phyloP scores from a whole-genome alignment of 2,329 filamentous ascomycete species.

The Alternaria arbusti region DNA sequence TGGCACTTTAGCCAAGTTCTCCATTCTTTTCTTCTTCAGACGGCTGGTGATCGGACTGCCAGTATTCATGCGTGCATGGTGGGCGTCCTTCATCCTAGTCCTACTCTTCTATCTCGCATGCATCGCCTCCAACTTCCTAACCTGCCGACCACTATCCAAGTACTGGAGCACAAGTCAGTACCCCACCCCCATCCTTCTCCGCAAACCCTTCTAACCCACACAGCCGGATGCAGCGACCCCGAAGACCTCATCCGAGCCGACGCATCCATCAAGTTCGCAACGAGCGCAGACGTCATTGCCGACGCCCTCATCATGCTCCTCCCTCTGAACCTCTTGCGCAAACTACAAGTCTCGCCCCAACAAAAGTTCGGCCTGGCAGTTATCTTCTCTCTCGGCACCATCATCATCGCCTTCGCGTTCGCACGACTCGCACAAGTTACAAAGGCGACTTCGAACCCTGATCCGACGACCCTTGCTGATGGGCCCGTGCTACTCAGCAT shows the following conservation, averaged over 20 bases:
- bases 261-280: neutral
- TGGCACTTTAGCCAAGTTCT: neutral
- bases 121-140: conserved; percentile 9
- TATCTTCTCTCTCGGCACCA: neutral
- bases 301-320: neutral
- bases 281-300: neutral
- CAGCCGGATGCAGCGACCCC: neutral
- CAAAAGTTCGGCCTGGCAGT: neutral
- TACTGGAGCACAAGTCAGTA: neutral
- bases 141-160: conserved; percentile 1
- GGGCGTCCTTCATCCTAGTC: neutral
- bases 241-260: neutral
- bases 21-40: neutral
- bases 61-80: neutral
- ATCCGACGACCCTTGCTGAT: neutral
- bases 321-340: neutral
- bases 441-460: neutral
- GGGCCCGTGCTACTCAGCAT: neutral
- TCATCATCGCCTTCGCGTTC: neutral
- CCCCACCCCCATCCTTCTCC: neutral
- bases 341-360: neutral
- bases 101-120: conserved; percentile 8
- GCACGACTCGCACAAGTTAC: neutral
- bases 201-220: neutral
- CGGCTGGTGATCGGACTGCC: neutral